Evolutionary conservation across 768 basidiomycete species (phyloP), one percentile per base, ranked within the genome.

Genomic region (Russula olivacea): DNA sequence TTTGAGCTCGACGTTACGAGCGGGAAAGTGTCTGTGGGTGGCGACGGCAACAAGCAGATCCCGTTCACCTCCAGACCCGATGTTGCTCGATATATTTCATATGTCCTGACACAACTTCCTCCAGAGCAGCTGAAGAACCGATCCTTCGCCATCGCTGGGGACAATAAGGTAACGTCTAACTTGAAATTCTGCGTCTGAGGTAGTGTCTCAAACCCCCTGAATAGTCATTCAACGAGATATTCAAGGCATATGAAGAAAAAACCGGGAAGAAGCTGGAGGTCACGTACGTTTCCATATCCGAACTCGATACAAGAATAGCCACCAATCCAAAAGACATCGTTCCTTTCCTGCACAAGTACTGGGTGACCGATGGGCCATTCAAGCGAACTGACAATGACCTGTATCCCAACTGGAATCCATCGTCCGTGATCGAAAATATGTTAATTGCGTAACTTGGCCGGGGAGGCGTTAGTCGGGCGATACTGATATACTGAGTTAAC

Each of bases 361-460:
- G 0, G 17, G 41, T 19, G 1, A n/a, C 19, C 8, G 0, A 0
- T 1, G 68, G 61, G 9, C 56, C 51, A 7, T 45, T 59, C 30
- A 25, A 21, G 14, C 34, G 41, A n/a, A 43, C 41, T 19, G 41
- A 66, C 59, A 68, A 66, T 10, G n/a, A 59, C 14, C 40, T 58
- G n/a, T 70, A 54, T 41, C 66, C 69, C 7, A 19, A 43, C 41
- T n/a, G 41, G 41, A 43, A 43, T 19, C 41, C 41, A 7, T 9
- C 43, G 4, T 3, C 19, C n/a, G 43, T n/a, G 43, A 3, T 43
- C 3, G n/a, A 43, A n/a, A 1, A 43, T 14, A 1, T 58, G n/a
- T 50, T 47, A 2, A 57, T 61, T 43, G 19, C 34, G 11, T 34
- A 34, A 34, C 32, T 32, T 32, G 58, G 64, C 56, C 65, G 28